phyloP scores from a whole-genome alignment of 2,329 filamentous ascomycete species.

The Aureobasidium sp. region DNA sequence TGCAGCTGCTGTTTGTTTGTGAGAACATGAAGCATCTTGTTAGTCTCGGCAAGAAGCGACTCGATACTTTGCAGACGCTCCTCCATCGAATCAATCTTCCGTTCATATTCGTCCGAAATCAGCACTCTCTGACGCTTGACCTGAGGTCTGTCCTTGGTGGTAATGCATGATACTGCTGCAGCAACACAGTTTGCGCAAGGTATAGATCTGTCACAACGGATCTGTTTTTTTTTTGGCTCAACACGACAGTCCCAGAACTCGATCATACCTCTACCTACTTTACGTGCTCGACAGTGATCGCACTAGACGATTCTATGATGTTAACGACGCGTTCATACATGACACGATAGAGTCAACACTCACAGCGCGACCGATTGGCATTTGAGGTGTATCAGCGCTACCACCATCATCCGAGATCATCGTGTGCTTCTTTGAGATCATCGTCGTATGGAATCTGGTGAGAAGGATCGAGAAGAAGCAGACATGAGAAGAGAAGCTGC shows the following conservation, averaged over 20 bases:
- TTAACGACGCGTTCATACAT: not conserved
- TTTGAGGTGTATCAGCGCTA: not conserved
- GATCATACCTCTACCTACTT: not conserved
- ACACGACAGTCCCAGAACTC: too few relatives aligned
- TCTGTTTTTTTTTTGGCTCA: not conserved
- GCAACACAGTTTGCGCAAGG: not conserved
- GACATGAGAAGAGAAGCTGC: not conserved
- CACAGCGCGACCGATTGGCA: not conserved
- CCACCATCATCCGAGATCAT: not conserved
- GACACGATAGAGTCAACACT: not conserved
- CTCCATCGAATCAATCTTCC: not conserved
- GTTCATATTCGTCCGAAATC: not conserved
- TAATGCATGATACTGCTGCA: not conserved
- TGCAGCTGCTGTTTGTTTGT: not conserved
- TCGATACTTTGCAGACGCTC: not conserved
- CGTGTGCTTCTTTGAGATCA: not conserved
- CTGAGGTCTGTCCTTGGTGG: not conserved
- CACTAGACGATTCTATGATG: not conserved
- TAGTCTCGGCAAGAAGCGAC: not conserved
- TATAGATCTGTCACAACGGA: not conserved
- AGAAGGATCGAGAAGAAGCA: not conserved
- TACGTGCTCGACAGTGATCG: not conserved
- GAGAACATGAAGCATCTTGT: not conserved
- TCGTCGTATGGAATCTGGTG: too few relatives aligned
- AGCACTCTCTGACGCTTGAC: not conserved